Percentiles rank a stretch among this genome's conserved stretches.
Evolutionary conservation across 768 basidiomycete genomes (phyloP).

Genomic region (Rhizopogon roseolus): DNA sequence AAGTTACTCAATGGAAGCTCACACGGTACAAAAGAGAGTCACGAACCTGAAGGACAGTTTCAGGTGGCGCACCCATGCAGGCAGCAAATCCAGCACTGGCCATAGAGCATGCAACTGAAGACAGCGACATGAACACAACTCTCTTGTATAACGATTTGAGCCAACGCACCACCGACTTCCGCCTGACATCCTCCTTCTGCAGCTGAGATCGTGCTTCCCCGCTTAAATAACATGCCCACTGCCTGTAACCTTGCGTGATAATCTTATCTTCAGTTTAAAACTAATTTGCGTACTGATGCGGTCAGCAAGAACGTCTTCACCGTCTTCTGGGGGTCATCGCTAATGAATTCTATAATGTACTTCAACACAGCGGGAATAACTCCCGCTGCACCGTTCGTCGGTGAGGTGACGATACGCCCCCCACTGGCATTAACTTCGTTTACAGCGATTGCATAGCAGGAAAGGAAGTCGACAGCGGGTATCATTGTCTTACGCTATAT

Average conservation of each 20-base stretch:
- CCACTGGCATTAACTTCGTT: constrained; percentile 94
- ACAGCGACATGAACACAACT: neutral
- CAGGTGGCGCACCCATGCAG: constrained; percentile 87
- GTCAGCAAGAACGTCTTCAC: constrained; percentile 88
- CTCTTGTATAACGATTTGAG: neutral
- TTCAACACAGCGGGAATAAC: constrained; percentile 92
- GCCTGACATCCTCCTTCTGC: constrained; percentile 96
- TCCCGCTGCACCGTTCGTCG: constrained; percentile 90
- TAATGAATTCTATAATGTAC: constrained; percentile 88
- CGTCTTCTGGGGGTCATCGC: constrained; percentile 85
- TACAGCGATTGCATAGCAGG: constrained; percentile 91
- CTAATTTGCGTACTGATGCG: constrained; percentile 59
- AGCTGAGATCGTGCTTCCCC: constrained; percentile 94
- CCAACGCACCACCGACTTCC: constrained; percentile 76
- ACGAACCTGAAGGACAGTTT: constrained; percentile 71
- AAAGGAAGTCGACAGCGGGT: constrained; percentile 90
- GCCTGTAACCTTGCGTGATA: constrained; percentile 40
- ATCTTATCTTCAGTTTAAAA: neutral
- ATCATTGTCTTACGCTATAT: constrained; percentile 77
- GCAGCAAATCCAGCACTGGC: constrained; percentile 91
- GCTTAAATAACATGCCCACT: constrained; percentile 93
- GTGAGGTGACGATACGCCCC: constrained; percentile 91
- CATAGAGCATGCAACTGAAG: constrained; percentile 88
- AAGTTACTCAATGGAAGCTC: constrained; percentile 1
- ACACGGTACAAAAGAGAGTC: neutral